Conservation (phyloP, 176 grass and related monocot genomes). For the Aechmea fasciata region DNA sequence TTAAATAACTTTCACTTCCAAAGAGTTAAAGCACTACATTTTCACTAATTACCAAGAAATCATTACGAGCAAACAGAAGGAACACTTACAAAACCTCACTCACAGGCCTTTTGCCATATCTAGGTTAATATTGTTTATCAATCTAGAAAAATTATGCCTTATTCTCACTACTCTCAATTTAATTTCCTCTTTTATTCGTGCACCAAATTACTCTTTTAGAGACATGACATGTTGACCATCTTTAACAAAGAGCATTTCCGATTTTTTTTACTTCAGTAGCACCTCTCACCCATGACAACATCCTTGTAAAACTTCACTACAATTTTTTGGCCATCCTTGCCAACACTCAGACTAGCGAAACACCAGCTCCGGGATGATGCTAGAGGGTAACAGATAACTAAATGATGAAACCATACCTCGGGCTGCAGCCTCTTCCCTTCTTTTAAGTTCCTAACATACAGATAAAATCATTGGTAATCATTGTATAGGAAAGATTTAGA, state of each 20-base stretch:
- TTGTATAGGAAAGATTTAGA: too few species aligned
- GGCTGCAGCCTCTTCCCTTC: slow-evolving; percentile 3
- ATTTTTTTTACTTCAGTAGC: too few species aligned
- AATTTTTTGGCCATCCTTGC: neutral
- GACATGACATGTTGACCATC: too few species aligned
- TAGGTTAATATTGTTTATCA: too few species aligned
- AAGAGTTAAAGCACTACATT: neutral
- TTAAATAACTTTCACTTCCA: neutral
- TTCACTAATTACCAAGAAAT: neutral
- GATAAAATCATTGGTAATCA: neutral
- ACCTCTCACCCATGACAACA: too few species aligned
- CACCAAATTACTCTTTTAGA: too few species aligned
- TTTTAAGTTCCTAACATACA: slow-evolving; percentile 5
- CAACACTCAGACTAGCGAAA: neutral
- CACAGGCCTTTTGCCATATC: too few species aligned
- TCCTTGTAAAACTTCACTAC: too few species aligned
- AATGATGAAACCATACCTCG: slow-evolving; percentile 9
- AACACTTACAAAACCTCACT: neutral
- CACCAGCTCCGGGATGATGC: neutral
- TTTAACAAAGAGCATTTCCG: too few species aligned
- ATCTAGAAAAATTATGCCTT: neutral
- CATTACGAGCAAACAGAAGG: neutral
- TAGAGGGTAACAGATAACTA: neutral
- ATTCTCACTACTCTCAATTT: neutral
- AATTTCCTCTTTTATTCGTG: too few species aligned